Percentiles rank a stretch among this genome's conserved stretches.
Conservation (phyloP, 2,329 filamentous ascomycete genomes). For the Aureobasidium pullulans region DNA sequence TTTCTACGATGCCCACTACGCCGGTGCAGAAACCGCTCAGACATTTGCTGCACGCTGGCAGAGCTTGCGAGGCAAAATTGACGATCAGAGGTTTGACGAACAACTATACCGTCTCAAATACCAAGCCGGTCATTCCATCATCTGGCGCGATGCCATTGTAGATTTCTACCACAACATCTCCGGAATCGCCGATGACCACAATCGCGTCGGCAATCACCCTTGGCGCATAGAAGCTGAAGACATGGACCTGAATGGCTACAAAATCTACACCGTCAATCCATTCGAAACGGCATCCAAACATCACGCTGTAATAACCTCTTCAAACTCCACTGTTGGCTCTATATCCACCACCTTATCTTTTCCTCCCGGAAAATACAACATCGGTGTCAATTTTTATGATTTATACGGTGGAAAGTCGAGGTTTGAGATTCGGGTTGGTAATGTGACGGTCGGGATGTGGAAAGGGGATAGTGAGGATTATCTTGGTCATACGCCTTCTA, state of each 20-base stretch:
- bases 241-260: constrained; percentile 56
- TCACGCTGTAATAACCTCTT: constrained; percentile 48
- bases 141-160: constrained; percentile 63
- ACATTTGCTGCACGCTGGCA: constrained; percentile 51
- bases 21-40: constrained; percentile 53
- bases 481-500: constrained; percentile 52
- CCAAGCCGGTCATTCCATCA: constrained; percentile 61
- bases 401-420: constrained; percentile 49
- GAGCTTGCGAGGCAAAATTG: constrained; percentile 46
- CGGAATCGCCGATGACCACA: constrained; percentile 49
- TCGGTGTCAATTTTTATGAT: constrained; percentile 63
- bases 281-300: constrained; percentile 53
- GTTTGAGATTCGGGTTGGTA: constrained; percentile 50
- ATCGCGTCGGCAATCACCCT: constrained; percentile 53
- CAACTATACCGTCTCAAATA: constrained; percentile 53
- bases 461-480: constrained; percentile 47
- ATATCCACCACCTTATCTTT: constrained; percentile 37
- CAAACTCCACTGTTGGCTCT: constrained; percentile 42
- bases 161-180: constrained; percentile 58
- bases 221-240: constrained; percentile 63
- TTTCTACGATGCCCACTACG: constrained; percentile 58
- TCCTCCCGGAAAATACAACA: constrained; percentile 49
- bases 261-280: constrained; percentile 46
- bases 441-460: constrained; percentile 50
- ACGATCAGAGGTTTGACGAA: constrained; percentile 53